phyloP scores from a whole-genome alignment of 768 basidiomycete genomes.

The Agrocybe pediades region DNA sequence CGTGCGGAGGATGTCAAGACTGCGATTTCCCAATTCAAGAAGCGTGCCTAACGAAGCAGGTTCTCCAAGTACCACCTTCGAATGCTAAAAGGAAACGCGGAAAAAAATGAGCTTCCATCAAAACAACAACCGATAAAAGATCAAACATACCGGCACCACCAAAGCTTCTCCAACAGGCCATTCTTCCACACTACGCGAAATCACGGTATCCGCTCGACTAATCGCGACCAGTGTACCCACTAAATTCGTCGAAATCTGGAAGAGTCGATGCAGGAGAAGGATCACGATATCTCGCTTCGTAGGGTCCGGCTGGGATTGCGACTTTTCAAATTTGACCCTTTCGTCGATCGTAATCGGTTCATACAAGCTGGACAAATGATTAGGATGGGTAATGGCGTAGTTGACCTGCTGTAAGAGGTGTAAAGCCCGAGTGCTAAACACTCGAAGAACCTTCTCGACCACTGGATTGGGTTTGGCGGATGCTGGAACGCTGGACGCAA shows the following conservation, averaged over 20 bases:
- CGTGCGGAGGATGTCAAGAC: constrained; percentile 71
- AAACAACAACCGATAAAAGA: neutral
- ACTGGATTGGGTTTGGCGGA: constrained; percentile 48
- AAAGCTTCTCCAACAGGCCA: constrained; percentile 73
- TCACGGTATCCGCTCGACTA: constrained; percentile 68
- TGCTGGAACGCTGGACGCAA: constrained; percentile 58
- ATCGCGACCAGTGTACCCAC: constrained; percentile 69
- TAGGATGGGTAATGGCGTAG: constrained; percentile 89
- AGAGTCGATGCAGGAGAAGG: constrained; percentile 70
- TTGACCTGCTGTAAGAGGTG: constrained; percentile 85
- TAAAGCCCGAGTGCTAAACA: constrained; percentile 69
- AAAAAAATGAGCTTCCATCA: neutral
- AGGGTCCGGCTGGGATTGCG: constrained; percentile 57
- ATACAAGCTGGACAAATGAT: constrained; percentile 79
- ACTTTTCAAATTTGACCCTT: constrained; percentile 66
- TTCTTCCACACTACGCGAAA: constrained; percentile 66
- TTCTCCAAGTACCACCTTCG: constrained; percentile 81
- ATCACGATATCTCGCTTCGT: constrained; percentile 72
- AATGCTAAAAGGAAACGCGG: constrained; percentile 53
- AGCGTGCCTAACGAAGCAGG: constrained; percentile 85
- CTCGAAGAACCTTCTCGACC: constrained; percentile 64
- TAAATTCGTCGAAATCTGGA: constrained; percentile 70
- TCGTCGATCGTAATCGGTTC: constrained; percentile 83
- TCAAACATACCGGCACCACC: constrained; percentile 65
- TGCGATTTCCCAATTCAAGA: constrained; percentile 80